These are phyloP conservation scores for Telopea speciosissima DNA, from an alignment of 177 flowering plant species.

Conservation along the genomic window DNA sequence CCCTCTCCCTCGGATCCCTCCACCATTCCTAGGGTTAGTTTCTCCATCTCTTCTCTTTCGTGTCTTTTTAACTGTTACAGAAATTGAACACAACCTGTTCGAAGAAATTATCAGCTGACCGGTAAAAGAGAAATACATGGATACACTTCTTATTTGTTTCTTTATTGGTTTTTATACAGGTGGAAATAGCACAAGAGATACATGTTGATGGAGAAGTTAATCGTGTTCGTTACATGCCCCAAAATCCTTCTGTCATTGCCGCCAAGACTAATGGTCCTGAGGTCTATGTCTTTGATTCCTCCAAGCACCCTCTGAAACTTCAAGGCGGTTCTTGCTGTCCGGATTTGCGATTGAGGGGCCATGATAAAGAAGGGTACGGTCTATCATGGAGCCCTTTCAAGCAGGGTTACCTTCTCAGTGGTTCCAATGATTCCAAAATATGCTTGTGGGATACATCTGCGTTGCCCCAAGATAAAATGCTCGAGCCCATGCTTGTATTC, in stretches of 20 bases:
- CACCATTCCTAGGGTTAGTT: slow-evolving; percentile 10
- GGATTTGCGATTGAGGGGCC: slow-evolving; percentile 76
- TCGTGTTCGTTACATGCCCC: slow-evolving; percentile 79
- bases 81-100: slow-evolving; percentile 24
- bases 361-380: slow-evolving; percentile 87
- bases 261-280: slow-evolving; percentile 73
- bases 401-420: slow-evolving; percentile 79
- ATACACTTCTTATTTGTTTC: not conserved
- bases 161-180: slow-evolving; percentile 27
- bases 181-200: slow-evolving; percentile 59
- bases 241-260: slow-evolving; percentile 61
- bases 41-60: not conserved
- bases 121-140: not conserved
- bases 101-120: slow-evolving; percentile 30
- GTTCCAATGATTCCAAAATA: slow-evolving; percentile 73
- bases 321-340: slow-evolving; percentile 48
- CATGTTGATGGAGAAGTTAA: slow-evolving; percentile 89
- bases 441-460: slow-evolving; percentile 86
- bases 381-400: slow-evolving; percentile 83
- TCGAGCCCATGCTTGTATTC: slow-evolving; percentile 50
- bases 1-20: slow-evolving; percentile 18
- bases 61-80: not conserved
- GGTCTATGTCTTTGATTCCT: slow-evolving; percentile 62
- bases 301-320: slow-evolving; percentile 33
- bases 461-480: slow-evolving; percentile 41